Percentiles rank a stretch among this genome's conserved stretches.
phyloP scores from a whole-genome alignment of 257 asterid species.

The Solanum pimpinellifolium region DNA sequence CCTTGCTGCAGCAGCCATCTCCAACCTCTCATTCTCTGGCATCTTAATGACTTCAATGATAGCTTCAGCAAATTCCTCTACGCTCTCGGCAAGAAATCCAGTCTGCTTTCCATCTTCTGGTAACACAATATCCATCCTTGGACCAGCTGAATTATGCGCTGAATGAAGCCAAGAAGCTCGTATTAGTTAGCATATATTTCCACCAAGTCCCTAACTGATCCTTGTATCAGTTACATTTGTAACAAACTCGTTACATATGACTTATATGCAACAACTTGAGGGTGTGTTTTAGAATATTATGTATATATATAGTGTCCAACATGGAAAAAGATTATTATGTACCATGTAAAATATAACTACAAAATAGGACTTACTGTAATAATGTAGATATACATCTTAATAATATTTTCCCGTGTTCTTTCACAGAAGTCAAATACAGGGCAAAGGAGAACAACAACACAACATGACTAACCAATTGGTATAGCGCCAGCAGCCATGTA shows the following conservation, averaged over 20 bases:
- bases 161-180: neutral
- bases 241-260: neutral
- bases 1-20: conserved; percentile 80
- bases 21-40: conserved; percentile 49
- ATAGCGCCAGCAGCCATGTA: conserved; percentile 95
- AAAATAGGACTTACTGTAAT: too few relatives aligned
- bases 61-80: conserved; percentile 72
- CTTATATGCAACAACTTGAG: too few relatives aligned
- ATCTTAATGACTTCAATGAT: conserved; percentile 42
- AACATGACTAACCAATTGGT: conserved; percentile 58
- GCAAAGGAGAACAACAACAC: too few relatives aligned
- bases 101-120: conserved; percentile 71
- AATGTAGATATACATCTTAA: too few relatives aligned
- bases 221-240: neutral
- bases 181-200: neutral
- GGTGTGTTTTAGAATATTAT: too few relatives aligned
- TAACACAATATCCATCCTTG: conserved; percentile 81
- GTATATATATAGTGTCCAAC: too few relatives aligned
- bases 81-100: conserved; percentile 67
- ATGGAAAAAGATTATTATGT: too few relatives aligned
- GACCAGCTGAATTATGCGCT: conserved; percentile 98
- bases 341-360: too few relatives aligned
- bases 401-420: too few relatives aligned
- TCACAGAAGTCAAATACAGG: too few relatives aligned
- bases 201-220: neutral